These are phyloP conservation scores for Agaricus bisporus DNA, from an alignment of 768 basidiomycete species.

Conservation along the genomic window DNA sequence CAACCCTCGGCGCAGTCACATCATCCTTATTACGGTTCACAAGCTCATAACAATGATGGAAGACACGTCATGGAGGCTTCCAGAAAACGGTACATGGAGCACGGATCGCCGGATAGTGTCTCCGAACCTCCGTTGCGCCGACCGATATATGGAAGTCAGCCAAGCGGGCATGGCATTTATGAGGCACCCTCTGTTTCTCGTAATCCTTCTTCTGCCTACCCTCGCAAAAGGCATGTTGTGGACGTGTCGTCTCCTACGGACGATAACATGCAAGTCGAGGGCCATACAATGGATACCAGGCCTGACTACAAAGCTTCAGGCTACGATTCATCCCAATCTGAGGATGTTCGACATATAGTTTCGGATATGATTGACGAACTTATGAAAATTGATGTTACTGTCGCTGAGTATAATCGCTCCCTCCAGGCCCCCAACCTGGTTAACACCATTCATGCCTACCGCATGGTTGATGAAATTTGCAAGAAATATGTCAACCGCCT, in stretches of 20 bases:
- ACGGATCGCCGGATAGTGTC: background rate
- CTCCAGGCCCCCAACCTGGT: conserved; percentile 31
- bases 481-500: conserved; percentile 36
- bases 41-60: conserved; percentile 4
- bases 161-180: background rate
- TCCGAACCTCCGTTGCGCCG: conserved; percentile 1
- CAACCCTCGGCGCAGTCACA: background rate
- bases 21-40: conserved; percentile 1
- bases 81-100: conserved; percentile 7
- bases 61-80: conserved; percentile 1
- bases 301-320: conserved; percentile 11
- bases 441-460: conserved; percentile 43
- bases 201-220: conserved; percentile 3
- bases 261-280: conserved; percentile 9
- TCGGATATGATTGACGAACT: conserved; percentile 25
- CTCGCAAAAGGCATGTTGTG: conserved; percentile 8
- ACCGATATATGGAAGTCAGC: background rate
- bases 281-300: conserved; percentile 1
- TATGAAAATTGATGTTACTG: conserved; percentile 5
- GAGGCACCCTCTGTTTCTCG: conserved; percentile 5
- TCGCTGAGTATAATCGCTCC: conserved; percentile 21
- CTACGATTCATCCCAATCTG: conserved; percentile 25
- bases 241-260: conserved; percentile 3
- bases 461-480: conserved; percentile 44
- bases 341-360: conserved; percentile 31